Evolutionary conservation across 1,139 yeast genomes (phyloP), one percentile per base, ranked within the genome.

Genomic region (Protomyces gravidus): DNA sequence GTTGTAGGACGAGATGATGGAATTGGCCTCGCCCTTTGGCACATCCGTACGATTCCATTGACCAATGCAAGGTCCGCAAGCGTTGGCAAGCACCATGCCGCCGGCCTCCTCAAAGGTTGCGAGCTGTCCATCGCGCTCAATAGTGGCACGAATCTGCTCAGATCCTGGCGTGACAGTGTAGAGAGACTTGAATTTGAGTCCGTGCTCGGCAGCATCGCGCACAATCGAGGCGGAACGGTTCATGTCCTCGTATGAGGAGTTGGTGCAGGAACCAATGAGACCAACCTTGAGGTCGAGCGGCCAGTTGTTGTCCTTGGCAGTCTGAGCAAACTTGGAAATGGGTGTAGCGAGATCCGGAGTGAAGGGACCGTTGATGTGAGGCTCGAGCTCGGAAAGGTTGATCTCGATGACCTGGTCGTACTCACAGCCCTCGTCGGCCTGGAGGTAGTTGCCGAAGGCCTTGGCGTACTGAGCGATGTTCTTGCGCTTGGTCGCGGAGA

Each of bases 31-130:
- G 78, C 97, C 97, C 84, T 89, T 92, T 81, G 87, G 82, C 75
- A 90, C 83, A 75, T 92, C 97, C 73, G 83, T 89, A 81, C 98
- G 88, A 75, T 92, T 97, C 98, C 98, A 92, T 82, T 92, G 98
- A 75, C 98, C 98, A 73, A 92, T 92, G 83, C 98, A 90, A 76
- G 98, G 98, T 76, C 98, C 98, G 82, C 98, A 90, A 66, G 98
- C 98, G 75, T 92, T 92, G 68, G 98, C 97, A 76, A 92, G 81
- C 65, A 92, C 96, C 65, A 85, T 80, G 78, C 96, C 97, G 71
- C 97, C 97, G 68, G 86, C 86, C 72, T 88, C 94, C 75, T 85
- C 83, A 77, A 92, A 89, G 69, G 90, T 85, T 72, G 86, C 78
- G 70, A 90, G 81, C 78, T 86, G 90, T 71, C 97, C 97, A 75